These are phyloP conservation scores for Didymella pomorum DNA, from an alignment of 2,329 filamentous ascomycete species.

Conservation along the genomic window DNA sequence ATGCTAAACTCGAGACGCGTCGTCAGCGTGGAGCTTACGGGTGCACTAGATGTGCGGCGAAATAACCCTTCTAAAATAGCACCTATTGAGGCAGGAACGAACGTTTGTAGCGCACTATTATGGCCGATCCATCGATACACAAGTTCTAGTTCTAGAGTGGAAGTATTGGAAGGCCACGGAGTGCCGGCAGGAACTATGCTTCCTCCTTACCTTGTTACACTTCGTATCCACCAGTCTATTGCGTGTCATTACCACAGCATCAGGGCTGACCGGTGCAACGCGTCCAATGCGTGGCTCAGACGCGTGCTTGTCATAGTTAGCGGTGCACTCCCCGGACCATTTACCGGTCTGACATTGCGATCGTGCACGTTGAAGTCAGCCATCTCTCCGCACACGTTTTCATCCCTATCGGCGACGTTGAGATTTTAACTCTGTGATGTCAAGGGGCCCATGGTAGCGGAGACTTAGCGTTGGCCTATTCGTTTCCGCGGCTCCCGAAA, in stretches of 20 bases:
- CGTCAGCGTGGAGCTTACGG: constrained; percentile 8
- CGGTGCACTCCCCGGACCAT: neutral
- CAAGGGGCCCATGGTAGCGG: neutral
- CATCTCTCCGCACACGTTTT: neutral
- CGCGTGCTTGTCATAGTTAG: neutral
- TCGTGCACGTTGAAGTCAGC: neutral
- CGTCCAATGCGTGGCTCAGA: neutral
- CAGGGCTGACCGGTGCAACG: neutral
- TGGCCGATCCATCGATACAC: neutral
- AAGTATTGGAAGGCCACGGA: neutral
- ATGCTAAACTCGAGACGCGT: neutral
- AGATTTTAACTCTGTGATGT: constrained; percentile 1
- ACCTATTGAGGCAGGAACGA: constrained; percentile 2
- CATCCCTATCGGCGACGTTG: neutral
- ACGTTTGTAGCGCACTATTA: neutral
- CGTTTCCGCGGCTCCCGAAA: neutral
- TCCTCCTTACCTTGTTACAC: neutral
- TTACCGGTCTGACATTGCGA: neutral
- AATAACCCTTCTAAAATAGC: neutral
- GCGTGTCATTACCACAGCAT: neutral
- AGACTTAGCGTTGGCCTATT: neutral
- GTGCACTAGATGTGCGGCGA: constrained; percentile 2
- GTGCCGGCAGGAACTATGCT: neutral
- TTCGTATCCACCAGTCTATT: neutral
- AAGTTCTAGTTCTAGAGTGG: neutral